Conservation (phyloP, 208 protist genomes). For the Leishmania gerbilli region DNA sequence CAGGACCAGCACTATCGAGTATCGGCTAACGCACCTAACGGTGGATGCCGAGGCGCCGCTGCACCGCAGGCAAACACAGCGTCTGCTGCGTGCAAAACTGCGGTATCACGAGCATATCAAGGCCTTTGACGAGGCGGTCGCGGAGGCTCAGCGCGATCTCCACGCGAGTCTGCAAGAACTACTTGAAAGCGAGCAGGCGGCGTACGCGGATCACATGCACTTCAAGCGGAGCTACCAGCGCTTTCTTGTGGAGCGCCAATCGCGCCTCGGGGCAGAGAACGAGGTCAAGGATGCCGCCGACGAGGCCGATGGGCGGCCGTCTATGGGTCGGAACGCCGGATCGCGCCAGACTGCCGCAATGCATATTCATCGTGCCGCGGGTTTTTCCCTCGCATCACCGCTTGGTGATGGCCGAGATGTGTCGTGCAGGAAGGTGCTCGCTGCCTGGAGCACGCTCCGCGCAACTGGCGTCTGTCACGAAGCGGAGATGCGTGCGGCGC, state of each 20-base stretch:
- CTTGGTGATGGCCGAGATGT: neutral
- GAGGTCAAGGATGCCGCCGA: neutral
- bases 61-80: slow-evolving; percentile 11
- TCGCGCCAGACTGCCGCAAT: neutral
- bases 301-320: neutral
- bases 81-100: slow-evolving; percentile 11
- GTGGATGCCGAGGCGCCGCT: slow-evolving; percentile 14
- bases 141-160: slow-evolving; percentile 10
- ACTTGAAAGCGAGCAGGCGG: slow-evolving; percentile 13
- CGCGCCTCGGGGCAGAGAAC: neutral
- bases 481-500: slow-evolving; percentile 16
- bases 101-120: slow-evolving; percentile 9
- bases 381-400: neutral
- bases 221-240: slow-evolving; percentile 19
- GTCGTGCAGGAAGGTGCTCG: slow-evolving; percentile 27
- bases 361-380: neutral
- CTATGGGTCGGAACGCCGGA: neutral
- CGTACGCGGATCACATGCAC: slow-evolving; percentile 14
- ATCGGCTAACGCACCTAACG: slow-evolving; percentile 11
- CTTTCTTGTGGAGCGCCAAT: slow-evolving; percentile 24
- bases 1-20: neutral
- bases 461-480: neutral
- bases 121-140: slow-evolving; percentile 15
- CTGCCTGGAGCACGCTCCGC: slow-evolving; percentile 31
- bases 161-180: slow-evolving; percentile 7